Evolutionary conservation across 2,329 filamentous ascomycete species (phyloP).

Genomic region (Penicillium sp.): DNA sequence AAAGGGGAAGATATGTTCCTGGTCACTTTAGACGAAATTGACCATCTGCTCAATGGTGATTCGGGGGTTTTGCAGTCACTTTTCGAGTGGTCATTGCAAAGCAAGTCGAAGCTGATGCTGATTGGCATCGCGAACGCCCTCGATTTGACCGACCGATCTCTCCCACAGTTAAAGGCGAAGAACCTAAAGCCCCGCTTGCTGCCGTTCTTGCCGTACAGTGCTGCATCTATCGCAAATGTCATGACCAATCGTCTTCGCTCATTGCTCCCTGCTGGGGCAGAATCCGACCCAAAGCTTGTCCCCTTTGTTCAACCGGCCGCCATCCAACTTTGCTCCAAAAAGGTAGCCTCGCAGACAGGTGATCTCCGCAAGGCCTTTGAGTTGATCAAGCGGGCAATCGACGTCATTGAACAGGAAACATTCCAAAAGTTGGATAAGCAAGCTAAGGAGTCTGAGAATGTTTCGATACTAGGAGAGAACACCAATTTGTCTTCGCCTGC

Average conservation of each 20-base stretch:
- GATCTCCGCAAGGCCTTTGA: slow-evolving; percentile 95
- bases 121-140: slow-evolving; percentile 95
- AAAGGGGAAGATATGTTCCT: slow-evolving; percentile 61
- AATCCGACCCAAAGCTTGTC: slow-evolving; percentile 57
- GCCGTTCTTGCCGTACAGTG: slow-evolving; percentile 89
- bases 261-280: slow-evolving; percentile 54
- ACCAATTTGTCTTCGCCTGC: slow-evolving; percentile 63
- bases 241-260: slow-evolving; percentile 79
- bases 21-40: slow-evolving; percentile 92
- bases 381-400: slow-evolving; percentile 83
- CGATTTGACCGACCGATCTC: slow-evolving; percentile 89
- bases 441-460: slow-evolving; percentile 54
- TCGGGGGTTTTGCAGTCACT: slow-evolving; percentile 84
- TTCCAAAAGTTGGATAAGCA: slow-evolving; percentile 67
- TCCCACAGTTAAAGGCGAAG: slow-evolving; percentile 87
- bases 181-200: slow-evolving; percentile 87
- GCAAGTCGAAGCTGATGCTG: slow-evolving; percentile 73
- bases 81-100: slow-evolving; percentile 93
- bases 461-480: slow-evolving; percentile 77
- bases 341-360: slow-evolving; percentile 89
- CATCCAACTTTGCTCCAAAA: slow-evolving; percentile 89
- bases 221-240: slow-evolving; percentile 80
- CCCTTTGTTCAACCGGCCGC: slow-evolving; percentile 93
- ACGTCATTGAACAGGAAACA: slow-evolving; percentile 83
- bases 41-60: slow-evolving; percentile 86